These are phyloP conservation scores for Botryosphaeria agaves DNA, from an alignment of 2,329 filamentous ascomycete species.

Conservation along the genomic window DNA sequence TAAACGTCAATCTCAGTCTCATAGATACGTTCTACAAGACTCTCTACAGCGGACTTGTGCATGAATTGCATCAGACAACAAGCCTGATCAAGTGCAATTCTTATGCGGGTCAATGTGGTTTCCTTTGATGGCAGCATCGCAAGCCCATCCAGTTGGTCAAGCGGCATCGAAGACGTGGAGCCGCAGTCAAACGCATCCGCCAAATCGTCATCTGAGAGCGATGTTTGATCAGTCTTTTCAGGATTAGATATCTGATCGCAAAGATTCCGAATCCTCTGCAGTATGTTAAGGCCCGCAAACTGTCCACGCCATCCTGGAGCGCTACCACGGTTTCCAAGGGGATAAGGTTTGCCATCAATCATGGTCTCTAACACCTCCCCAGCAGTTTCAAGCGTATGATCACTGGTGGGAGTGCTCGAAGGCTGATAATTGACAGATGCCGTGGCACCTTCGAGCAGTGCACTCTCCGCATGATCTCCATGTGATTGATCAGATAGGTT, in stretches of 20 bases:
- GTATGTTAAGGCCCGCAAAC: slow-evolving; percentile 5
- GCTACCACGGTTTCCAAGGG: background rate
- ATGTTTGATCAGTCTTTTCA: background rate
- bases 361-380: background rate
- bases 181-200: background rate
- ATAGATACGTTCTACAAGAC: slow-evolving; percentile 3
- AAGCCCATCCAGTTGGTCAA: slow-evolving; percentile 1
- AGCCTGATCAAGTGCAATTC: slow-evolving; percentile 5
- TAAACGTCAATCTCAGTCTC: slow-evolving; percentile 3
- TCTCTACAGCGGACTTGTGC: slow-evolving; percentile 1
- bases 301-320: slow-evolving; percentile 1
- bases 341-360: background rate
- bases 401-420: background rate
- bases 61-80: slow-evolving; percentile 6
- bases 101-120: slow-evolving; percentile 4
- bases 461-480: background rate
- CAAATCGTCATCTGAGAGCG: background rate
- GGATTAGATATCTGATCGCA: slow-evolving; percentile 1
- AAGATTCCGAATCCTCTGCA: slow-evolving; percentile 5
- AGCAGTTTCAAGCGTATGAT: background rate
- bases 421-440: background rate
- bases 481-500: background rate
- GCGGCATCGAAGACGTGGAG: background rate
- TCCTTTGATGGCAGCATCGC: slow-evolving; percentile 6
- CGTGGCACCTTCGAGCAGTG: background rate